Evolutionary conservation across 768 basidiomycete genomes (phyloP).

Genomic region (Russula dissimulans): DNA sequence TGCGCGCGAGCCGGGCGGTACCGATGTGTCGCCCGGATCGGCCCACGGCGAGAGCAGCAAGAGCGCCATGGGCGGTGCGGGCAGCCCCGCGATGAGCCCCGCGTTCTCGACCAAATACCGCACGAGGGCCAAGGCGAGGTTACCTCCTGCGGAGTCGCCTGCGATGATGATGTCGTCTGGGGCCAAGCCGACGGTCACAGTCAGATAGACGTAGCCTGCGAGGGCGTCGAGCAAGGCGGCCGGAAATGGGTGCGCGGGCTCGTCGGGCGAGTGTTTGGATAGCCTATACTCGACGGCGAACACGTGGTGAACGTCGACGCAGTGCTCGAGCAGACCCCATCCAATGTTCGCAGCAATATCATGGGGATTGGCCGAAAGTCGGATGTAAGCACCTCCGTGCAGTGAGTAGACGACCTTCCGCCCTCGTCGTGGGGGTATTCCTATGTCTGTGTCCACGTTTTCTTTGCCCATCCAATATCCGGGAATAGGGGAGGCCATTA

Average conservation of each 20-base stretch:
- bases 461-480: slow-evolving; percentile 17
- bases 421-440: slow-evolving; percentile 34
- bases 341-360: slow-evolving; percentile 34
- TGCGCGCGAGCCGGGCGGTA: slow-evolving; percentile 5
- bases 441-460: slow-evolving; percentile 12
- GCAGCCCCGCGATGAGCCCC: neutral
- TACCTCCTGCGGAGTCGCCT: slow-evolving; percentile 75
- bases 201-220: slow-evolving; percentile 64
- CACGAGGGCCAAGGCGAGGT: slow-evolving; percentile 54
- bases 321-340: slow-evolving; percentile 23
- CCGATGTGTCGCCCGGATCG: slow-evolving; percentile 7
- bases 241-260: slow-evolving; percentile 54
- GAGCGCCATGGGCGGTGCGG: neutral
- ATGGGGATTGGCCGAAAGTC: slow-evolving; percentile 48
- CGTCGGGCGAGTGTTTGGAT: slow-evolving; percentile 35
- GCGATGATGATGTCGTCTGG: slow-evolving; percentile 53
- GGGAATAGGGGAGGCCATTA: slow-evolving; percentile 10
- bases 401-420: slow-evolving; percentile 52
- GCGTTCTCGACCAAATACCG: slow-evolving; percentile 40
- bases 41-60: slow-evolving; percentile 11
- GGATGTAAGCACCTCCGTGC: slow-evolving; percentile 55
- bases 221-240: slow-evolving; percentile 66
- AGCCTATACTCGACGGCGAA: slow-evolving; percentile 69
- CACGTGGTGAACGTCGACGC: slow-evolving; percentile 35
- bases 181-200: slow-evolving; percentile 44